Base-by-base conservation (phyloP, 352 stramenopile species). In the Phytophthora tubulina region DNA sequence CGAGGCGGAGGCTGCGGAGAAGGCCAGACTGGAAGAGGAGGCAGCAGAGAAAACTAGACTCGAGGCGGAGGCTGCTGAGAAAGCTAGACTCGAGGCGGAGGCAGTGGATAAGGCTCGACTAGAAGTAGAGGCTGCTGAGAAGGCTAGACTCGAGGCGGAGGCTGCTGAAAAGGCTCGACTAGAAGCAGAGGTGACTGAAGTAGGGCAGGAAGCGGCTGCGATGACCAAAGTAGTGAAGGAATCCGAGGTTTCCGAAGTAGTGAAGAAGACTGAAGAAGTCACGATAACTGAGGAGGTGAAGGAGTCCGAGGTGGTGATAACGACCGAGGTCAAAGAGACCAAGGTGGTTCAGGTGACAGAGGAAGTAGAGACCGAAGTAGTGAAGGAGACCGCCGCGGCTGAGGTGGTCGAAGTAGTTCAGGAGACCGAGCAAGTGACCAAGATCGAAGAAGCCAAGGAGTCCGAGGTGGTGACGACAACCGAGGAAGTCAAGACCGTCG, bases 351-450 rank as follows among this genome's bases (percentile, higher is more conserved):
- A 63, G 38, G 17, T 33, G 32, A 39, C 13, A 13, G 35, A 69
- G 10, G 13, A 44, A 41, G 63, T 57, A 31, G 54, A 27, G 21
- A 55, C 30, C 6, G 31, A 59, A 45, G 54, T 59, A 36, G 57
- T 54, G 9, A 48, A 14, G 30, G 57, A 50, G 35, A 59, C 42
- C 17, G 27, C 21, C 21, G 21, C 21, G 21, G 21, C 21, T 27
- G 21, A 27, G 21, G 21, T 27, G 21, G 49, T 27, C 6, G 31
- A 59, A 45, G 54, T 59, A 36, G 57, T 54, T 5, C 41, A 14
- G 30, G 57, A 50, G 35, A 59, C 42, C 17, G 27, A 64, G 27
- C 39, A 78, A 33, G 60, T 48, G 39, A 50, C 35, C 7, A 30
- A 52, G 27, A 32, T 21, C n/a, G 15, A 57, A 38, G 52, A 63